Percentiles rank a stretch among this genome's conserved stretches.
phyloP scores from a whole-genome alignment of 495 filamentous ascomycete species.

The Penicillium egyptiacum region DNA sequence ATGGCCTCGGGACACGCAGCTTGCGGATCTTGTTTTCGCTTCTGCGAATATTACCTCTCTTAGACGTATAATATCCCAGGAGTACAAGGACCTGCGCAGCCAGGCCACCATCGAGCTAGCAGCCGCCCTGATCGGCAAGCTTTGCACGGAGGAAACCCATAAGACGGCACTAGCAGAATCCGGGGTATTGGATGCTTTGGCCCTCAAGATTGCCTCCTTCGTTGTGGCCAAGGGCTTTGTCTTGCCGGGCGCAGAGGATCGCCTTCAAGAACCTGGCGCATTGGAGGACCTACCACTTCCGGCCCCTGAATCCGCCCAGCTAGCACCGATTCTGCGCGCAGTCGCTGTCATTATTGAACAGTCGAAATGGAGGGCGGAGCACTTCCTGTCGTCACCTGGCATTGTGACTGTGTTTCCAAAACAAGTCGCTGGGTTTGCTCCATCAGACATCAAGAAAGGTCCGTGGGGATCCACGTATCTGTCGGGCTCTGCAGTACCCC shows the following conservation, averaged over 20 bases:
- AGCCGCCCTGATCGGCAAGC: slow-evolving; percentile 65
- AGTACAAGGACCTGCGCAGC: slow-evolving; percentile 43
- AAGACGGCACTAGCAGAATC: slow-evolving; percentile 65
- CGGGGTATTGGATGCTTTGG: slow-evolving; percentile 78
- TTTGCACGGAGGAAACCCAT: slow-evolving; percentile 67
- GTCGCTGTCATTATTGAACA: slow-evolving; percentile 74
- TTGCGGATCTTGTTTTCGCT: slow-evolving; percentile 66
- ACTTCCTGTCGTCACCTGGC: slow-evolving; percentile 74
- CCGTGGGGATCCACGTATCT: slow-evolving; percentile 49
- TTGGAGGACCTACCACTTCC: slow-evolving; percentile 45
- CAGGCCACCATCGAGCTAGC: slow-evolving; percentile 70
- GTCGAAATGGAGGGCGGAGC: slow-evolving; percentile 73
- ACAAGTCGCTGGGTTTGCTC: slow-evolving; percentile 42
- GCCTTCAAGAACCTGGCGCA: slow-evolving; percentile 35
- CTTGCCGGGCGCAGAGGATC: slow-evolving; percentile 51
- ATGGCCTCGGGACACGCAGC: slow-evolving; percentile 43
- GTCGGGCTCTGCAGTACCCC: slow-evolving; percentile 46
- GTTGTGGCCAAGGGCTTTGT: slow-evolving; percentile 66
- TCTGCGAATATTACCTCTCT: slow-evolving; percentile 57
- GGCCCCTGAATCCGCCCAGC: slow-evolving; percentile 56
- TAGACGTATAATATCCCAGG: slow-evolving; percentile 62
- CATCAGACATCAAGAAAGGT: slow-evolving; percentile 46
- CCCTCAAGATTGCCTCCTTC: slow-evolving; percentile 72
- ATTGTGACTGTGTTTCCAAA: slow-evolving; percentile 71
- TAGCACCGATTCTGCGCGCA: slow-evolving; percentile 76